These are phyloP conservation scores for Penicillium silybi DNA, from an alignment of 495 filamentous ascomycete species.

Conservation along the genomic window DNA sequence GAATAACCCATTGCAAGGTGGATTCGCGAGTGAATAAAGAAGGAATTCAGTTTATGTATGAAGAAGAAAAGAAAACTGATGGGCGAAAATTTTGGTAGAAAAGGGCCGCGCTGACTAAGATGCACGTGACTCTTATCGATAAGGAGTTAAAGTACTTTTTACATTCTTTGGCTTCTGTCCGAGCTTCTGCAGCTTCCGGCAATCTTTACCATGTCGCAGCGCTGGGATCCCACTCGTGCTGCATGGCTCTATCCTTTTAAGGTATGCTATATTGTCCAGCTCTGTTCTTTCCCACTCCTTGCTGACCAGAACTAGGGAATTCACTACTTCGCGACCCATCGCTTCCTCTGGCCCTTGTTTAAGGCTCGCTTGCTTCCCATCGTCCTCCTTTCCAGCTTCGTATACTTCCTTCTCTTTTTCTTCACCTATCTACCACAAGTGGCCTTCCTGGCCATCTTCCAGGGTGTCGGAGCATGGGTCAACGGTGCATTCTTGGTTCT, in stretches of 20 bases:
- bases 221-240: conserved; percentile 33
- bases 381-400: conserved; percentile 54
- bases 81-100: conserved; percentile 22
- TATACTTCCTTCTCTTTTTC: conserved; percentile 59
- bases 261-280: conserved; percentile 26
- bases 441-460: conserved; percentile 61
- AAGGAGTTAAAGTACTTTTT: conserved; percentile 20
- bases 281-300: background rate
- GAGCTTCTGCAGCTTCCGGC: background rate
- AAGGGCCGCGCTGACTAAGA: conserved; percentile 10
- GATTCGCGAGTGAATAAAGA: conserved; percentile 48
- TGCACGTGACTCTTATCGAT: conserved; percentile 42
- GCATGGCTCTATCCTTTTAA: conserved; percentile 55
- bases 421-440: conserved; percentile 60
- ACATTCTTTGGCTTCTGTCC: background rate
- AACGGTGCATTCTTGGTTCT: conserved; percentile 62
- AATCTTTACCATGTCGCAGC: conserved; percentile 14
- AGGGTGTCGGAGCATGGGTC: conserved; percentile 55
- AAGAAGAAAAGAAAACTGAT: conserved; percentile 34
- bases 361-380: conserved; percentile 55
- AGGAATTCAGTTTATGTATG: conserved; percentile 41
- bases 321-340: conserved; percentile 55
- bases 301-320: conserved; percentile 44
- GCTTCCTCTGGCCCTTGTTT: conserved; percentile 61
- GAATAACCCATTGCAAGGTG: conserved; percentile 37